A percentile compares a stretch with the other conserved stretches of the same genome.
phyloP scores from a whole-genome alignment of 208 protist genomes.

The Leishmania tropica region DNA sequence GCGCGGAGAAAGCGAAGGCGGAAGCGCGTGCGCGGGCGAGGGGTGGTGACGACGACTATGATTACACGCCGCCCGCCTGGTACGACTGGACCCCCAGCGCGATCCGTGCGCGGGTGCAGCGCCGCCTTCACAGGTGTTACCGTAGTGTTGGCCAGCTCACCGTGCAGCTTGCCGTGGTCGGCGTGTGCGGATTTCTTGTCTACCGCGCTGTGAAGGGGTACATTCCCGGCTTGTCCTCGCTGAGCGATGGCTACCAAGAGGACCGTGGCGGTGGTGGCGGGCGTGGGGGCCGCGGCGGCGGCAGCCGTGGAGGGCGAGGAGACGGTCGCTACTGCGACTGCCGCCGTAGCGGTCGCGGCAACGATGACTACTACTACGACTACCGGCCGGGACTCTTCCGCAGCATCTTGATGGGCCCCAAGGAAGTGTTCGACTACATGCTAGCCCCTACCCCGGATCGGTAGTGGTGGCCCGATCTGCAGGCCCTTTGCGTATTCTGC shows the following conservation, averaged over 20 bases:
- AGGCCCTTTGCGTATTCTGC: too few species aligned
- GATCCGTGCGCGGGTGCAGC: conserved; percentile 61
- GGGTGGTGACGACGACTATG: conserved; percentile 5
- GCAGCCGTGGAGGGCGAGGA: conserved; percentile 2
- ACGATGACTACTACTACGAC: conserved; percentile 30
- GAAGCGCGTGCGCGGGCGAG: conserved; percentile 22
- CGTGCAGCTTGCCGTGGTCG: conserved; percentile 58
- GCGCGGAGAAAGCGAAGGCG: conserved; percentile 36
- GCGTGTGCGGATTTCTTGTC: conserved; percentile 44
- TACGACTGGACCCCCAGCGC: conserved; percentile 81
- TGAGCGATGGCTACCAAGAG: background rate
- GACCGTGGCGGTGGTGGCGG: background rate
- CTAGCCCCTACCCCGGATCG: conserved; percentile 43
- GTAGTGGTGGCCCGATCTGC: background rate
- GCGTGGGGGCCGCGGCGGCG: background rate
- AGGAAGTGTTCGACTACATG: conserved; percentile 85
- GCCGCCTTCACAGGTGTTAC: conserved; percentile 67
- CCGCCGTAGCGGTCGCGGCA: conserved; percentile 6
- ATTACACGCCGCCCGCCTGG: conserved; percentile 69
- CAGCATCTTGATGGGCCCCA: conserved; percentile 73
- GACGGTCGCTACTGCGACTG: conserved; percentile 9
- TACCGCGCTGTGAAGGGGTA: conserved; percentile 41
- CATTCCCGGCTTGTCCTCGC: conserved; percentile 16
- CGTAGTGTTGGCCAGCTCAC: conserved; percentile 60
- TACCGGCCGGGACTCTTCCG: conserved; percentile 52